Evolutionary conservation across 1,284 basidiomycete genomes (phyloP), one percentile per base, ranked within the genome.

Genomic region (Retiboletus flavoniger): DNA sequence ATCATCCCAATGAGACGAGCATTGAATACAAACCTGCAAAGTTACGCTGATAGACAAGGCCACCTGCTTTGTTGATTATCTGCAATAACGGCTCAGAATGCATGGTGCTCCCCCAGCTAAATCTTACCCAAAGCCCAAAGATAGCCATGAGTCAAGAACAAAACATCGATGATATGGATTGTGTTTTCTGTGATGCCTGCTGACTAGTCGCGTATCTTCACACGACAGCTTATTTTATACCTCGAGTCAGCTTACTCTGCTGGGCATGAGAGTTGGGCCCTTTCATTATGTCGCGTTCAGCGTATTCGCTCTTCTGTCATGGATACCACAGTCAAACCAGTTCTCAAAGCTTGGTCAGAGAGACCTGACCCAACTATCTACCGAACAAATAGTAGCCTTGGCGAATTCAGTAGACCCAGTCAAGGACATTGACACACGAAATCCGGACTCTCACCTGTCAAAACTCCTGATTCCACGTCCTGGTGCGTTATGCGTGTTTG

Each of bases 21-120:
- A 32, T 38, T 17, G 38, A 50, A 28, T 41, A 72, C 78, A 55
- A 59, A 90, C 94, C 91, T 74, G 88, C 84, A 69, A 96, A 95
- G 65, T 88, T 93, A 56, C 92, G 83, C 65, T 95, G 91, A 74
- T 95, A 99, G 55, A 98, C 91, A 39, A 99, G 83, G 16, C 96
- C 97, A 26, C 96, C 96, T 16, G 97, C 97, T 77, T 99, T 99
- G 76, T 98, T 99, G 70, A 99, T 98, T 58, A 98, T 90, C 95
- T 91, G 50, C 48, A 55, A 51, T 28, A 47, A 39, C 17, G 32
- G 17, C 28, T 57, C 31, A 59, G 53, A 48, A 44, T 14, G 28
- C 5, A 41, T 35, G 4, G 47, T 16, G 4, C 29, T 39, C 32
- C 50, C 53, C 19, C 43, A 29, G 44, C 29, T 58, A 26, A 62